These are phyloP conservation scores for Beta vulgaris DNA, from an alignment of 148 eudicot genomes.

Conservation along the genomic window DNA sequence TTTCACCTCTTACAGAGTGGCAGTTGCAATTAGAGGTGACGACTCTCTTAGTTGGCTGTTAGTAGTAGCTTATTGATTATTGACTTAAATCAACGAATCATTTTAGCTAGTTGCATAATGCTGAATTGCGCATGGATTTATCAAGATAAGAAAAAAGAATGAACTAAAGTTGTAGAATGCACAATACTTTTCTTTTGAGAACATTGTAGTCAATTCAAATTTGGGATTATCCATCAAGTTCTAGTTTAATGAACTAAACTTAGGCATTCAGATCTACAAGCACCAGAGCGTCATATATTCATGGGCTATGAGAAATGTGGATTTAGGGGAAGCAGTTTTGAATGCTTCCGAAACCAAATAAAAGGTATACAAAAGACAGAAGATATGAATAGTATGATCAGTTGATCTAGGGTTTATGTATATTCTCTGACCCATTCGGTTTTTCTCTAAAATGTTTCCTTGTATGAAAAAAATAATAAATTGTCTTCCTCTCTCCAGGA, in stretches of 20 bases:
- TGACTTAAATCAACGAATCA: neutral
- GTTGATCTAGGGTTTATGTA: neutral
- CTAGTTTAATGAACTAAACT: neutral
- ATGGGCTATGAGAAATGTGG: neutral
- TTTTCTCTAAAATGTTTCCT: neutral
- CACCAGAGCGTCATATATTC: neutral
- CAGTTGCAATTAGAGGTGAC: neutral
- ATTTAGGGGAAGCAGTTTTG: neutral
- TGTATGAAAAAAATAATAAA: neutral
- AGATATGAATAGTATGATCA: neutral
- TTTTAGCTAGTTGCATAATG: neutral
- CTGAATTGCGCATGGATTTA: neutral
- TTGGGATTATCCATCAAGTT: neutral
- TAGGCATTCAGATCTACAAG: neutral
- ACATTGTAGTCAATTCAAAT: neutral
- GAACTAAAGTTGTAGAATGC: neutral
- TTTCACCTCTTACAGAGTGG: neutral
- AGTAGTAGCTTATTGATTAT: neutral
- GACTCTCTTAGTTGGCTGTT: neutral
- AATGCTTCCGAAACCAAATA: neutral
- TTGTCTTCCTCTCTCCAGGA: slow-evolving; percentile 46
- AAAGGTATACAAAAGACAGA: neutral
- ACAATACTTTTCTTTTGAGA: neutral
- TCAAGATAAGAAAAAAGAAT: neutral
- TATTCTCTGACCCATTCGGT: neutral